Base-by-base conservation (phyloP, 2,329 filamentous ascomycete species). In the Aspergillus sp. region DNA sequence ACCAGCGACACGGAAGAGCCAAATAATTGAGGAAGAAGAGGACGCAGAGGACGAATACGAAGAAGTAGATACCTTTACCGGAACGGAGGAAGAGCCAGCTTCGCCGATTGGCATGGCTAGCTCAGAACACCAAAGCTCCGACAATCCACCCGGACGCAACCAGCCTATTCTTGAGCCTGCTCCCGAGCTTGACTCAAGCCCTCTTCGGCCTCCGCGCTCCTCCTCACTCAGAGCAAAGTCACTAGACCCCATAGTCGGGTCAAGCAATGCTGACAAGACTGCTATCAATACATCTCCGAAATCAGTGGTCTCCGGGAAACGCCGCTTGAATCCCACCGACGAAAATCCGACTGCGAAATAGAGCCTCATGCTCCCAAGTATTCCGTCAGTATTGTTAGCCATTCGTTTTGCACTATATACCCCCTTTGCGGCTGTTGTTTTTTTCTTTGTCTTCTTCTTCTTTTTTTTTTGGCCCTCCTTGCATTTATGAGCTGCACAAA, bases 11-110 rank as follows among this genome's bases (percentile, higher is more conserved):
- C 65, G 72, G 48, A 76, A 75, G 60, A 77, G 74, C 55, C 72
- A 77, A 55, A 77, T 75, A 34, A 79, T 79, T 24, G 75, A 77
- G 58, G 77, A 78, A 62, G 75, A 78, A 58, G 76, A 77, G 56
- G 75, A 78, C 39, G 61, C 70, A 27, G 73, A 74, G 33, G 73
- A 76, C 60, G 70, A 76, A 20, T 70, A 75, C 7, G 75, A 77
- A 57, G 75, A 77, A 61, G 75, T 77, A 6, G 75, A 77, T 47
- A 68, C 70, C 15, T 77, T 77, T 54, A 72, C 71, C 37, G 67
- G 67, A 12, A 64, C 64, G 3, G 71, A 72, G 37, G 72, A 71
- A 34, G 67, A 66, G 15, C 59, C 64, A 19, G 61, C 63, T 13
- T 65, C 67, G 6, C 68, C 68, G 24, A 60, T 57, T 42, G 67